Evolutionary conservation across 208 protist genomes (phyloP), one percentile per base, ranked within the genome.

Genomic region (Leishmania lainsoni): DNA sequence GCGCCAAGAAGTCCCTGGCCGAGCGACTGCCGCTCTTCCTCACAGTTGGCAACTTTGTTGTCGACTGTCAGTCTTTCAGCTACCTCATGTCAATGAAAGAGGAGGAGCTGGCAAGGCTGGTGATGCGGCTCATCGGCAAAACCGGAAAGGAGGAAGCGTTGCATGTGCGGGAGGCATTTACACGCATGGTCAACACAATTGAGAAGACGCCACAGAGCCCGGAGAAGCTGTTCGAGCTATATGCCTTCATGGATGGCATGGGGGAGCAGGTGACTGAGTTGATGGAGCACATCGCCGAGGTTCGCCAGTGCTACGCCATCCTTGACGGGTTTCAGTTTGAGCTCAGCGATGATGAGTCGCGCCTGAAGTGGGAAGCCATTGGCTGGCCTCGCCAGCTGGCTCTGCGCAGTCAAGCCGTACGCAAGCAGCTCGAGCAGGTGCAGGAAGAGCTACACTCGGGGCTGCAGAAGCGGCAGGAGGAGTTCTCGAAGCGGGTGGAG

Each of bases 281-380:
- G n/a, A 74, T 87, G 17, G 68, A 79, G 48, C 84, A 94, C 73
- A 95, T 99, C 75, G 93, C 96, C 39, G 94, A 97, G 65, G 93
- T 99, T 91, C 86, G 91, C 14, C 93, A 93, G 80, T 97, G 96
- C 86, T 99, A 99, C 87, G 87, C 87, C 63, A 91, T 99, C 61
- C 90, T 99, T 56, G 98, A 99, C 65, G 89, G 90, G 58, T 99
- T 99, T 80, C 93, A 98, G 82, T 97, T 94, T 81, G 93, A 95
- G 81, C 91, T 98, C 56, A 94, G 87, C 45, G 92, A 98, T 80
- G 96, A 98, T 56, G 98, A 99, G 83, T 98, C 98, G 51, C 85
- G 94, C 58, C 83, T 93, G 52, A 97, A 98, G 76, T 99, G 98
- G 97, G 90, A 98, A 79, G 92, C 96, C 39, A 94, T 99, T 72